Conservation (phyloP, 768 basidiomycete genomes). For the Leccinum disarticulatum region DNA sequence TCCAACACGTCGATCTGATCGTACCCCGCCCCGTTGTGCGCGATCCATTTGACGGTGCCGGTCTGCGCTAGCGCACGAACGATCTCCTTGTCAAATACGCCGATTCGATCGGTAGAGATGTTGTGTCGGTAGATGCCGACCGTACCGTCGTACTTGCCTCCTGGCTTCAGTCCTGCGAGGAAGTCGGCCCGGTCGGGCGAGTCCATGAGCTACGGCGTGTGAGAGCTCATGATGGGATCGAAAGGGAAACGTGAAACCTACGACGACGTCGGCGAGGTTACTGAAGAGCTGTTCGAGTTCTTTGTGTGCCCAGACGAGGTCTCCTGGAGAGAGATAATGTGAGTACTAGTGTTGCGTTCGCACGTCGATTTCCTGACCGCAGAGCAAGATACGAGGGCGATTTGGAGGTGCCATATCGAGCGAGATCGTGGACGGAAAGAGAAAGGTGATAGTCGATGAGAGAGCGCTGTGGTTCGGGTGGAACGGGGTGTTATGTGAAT, state of each 20-base stretch:
- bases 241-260: too few species aligned
- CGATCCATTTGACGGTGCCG: constrained; percentile 75
- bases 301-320: constrained; percentile 79
- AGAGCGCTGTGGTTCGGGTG: neutral
- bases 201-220: constrained; percentile 45
- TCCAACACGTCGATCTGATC: constrained; percentile 76
- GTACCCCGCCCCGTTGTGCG: constrained; percentile 92
- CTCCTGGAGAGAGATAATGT: constrained; percentile 39
- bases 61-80: constrained; percentile 58
- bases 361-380: constrained; percentile 27
- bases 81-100: constrained; percentile 78
- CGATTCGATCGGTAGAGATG: constrained; percentile 60
- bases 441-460: neutral
- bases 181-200: constrained; percentile 68
- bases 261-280: constrained; percentile 68
- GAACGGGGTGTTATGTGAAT: neutral
- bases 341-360: neutral
- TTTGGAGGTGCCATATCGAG: neutral
- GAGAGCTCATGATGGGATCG: neutral
- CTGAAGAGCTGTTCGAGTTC: constrained; percentile 66
- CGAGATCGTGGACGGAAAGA: neutral
- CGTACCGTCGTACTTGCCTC: constrained; percentile 71
- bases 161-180: constrained; percentile 56
- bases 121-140: constrained; percentile 83
- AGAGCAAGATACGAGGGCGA: constrained; percentile 34